Conservation (phyloP, 768 basidiomycete species). For the Pisolithus marmoratus region DNA sequence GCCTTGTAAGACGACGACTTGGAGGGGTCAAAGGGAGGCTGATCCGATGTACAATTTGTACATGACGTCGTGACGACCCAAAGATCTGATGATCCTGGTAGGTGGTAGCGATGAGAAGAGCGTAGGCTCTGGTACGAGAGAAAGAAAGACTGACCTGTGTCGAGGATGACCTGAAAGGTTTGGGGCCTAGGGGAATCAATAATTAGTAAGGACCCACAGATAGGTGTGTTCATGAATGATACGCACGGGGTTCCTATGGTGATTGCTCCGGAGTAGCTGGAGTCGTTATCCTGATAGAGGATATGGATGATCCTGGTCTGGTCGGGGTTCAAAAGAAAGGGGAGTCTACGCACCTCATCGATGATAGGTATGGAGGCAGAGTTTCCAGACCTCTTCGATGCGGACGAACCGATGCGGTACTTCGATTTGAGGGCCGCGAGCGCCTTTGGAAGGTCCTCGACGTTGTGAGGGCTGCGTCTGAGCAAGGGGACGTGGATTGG, state of each 20-base stretch:
- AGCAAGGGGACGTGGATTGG: constrained; percentile 44
- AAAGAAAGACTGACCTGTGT: constrained; percentile 55
- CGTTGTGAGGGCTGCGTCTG: constrained; percentile 26
- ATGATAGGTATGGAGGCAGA: constrained; percentile 35
- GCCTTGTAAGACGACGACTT: constrained; percentile 37
- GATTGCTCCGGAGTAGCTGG: constrained; percentile 53
- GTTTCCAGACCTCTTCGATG: constrained; percentile 29
- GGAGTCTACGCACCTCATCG: constrained; percentile 44
- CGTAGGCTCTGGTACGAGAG: not conserved
- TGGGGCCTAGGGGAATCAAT: constrained; percentile 44
- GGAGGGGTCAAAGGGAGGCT: constrained; percentile 41
- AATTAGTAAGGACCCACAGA: constrained; percentile 10
- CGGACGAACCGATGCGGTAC: constrained; percentile 32
- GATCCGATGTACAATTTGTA: constrained; percentile 31
- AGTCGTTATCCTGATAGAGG: constrained; percentile 39
- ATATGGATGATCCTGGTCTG: not conserved
- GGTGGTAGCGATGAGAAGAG: not conserved
- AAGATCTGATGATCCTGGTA: constrained; percentile 63
- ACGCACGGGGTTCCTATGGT: constrained; percentile 60
- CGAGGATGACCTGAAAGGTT: constrained; percentile 72
- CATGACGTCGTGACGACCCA: constrained; percentile 70
- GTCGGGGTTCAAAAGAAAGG: not conserved
- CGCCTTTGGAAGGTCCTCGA: constrained; percentile 32
- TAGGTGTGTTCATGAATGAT: not conserved
- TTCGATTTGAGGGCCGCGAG: constrained; percentile 44